Base-by-base conservation (phyloP, 352 stramenopile genomes). In the Globisporangium nagaii region DNA sequence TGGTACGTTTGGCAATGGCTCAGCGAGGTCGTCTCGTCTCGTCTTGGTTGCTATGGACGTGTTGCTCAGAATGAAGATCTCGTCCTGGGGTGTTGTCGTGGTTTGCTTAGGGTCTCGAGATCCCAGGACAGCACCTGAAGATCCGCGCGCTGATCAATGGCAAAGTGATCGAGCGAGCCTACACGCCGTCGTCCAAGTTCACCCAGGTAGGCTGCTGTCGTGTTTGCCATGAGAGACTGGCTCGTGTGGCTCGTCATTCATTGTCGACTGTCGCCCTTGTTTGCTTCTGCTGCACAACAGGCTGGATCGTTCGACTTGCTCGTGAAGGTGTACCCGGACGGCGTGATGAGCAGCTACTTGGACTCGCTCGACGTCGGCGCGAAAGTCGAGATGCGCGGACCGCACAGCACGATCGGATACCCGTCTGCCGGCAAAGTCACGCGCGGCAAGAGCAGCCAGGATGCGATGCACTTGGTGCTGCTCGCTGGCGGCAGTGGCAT, bases 101-200 rank as follows among this genome's bases (percentile, higher is more conserved):
- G 15, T 40, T 4, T 20, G 19, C 19, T 13, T 42, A 84, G 73
- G 81, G 84, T 11, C 58, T 94, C 4, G 66, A 83, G 22, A 71
- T 79, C n/a, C 73, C 84, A 19, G 84, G 82, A 0, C 84, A 92
- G 49, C 79, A 94, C 60, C 56, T 94, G n/a, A 89, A 89, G 47
- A 62, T 92, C 22, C 81, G 84, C 34, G 79, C 76, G 17, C 85
- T 62, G 36, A 92, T 94, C 60, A 70, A 88, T 24, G 81, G 76
- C 53, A 70, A 79, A n/a, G 58, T 68, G 28, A 90, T 92, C 48
- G 84, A 94, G 61, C 67, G 84, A 31, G 75, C 78, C 9, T 89
- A 82, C 60, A 94, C 84, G 3, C 82, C 84, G 8, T 86, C 80
- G 31, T 91, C 84, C 57, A 88, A 89, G 53, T 72, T 89, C 28